Evolutionary conservation across 139 green algal species (phyloP), one percentile per base, ranked within the genome.

Genomic region (Monoraphidium neglectum): DNA sequence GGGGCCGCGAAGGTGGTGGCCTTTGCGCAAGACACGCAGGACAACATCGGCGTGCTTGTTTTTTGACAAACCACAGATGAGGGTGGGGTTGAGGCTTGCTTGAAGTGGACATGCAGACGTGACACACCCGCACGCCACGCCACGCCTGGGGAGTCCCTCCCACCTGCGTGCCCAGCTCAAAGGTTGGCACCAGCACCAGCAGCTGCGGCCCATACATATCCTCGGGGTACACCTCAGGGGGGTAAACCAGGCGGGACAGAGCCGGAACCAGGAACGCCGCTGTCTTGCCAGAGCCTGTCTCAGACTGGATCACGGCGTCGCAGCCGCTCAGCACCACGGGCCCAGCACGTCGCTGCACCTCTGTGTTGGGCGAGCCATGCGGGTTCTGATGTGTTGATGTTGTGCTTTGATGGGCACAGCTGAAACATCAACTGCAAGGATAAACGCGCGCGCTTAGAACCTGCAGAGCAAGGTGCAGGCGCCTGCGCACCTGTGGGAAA

Each of bases 111-210:
- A n/a, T n/a, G n/a, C n/a, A n/a, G n/a, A n/a, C n/a, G n/a, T n/a
- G n/a, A n/a, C n/a, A n/a, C n/a, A n/a, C n/a, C n/a, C n/a, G n/a
- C n/a, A n/a, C n/a, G n/a, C n/a, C n/a, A n/a, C 0, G 66, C 35
- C 37, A 63, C 28, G 43, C 66, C 60, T 24, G n/a, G 13, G 36
- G 36, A 70, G 4, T 23, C 4, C 18, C 12, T 24, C 36, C 32
- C 43, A 86, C 80, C 86, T 98, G 94, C 63, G 96, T 94, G 6
- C 94, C 94, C 74, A 98, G 88, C 83, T 98, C 94, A 54, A 92
- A 81, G 0, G 88, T 94, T 0, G 94, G 94, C 49, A 96, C 92
- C 49, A 98, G 63, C 18, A 98, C 74, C 46, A 97, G 60, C 10
- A 84, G 76, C 81, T 94, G 89, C 5, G 91, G 90, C 32, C 84